Conservation (phyloP, 495 filamentous ascomycete genomes). For the Pseudoneurospora amorphoporcata region DNA sequence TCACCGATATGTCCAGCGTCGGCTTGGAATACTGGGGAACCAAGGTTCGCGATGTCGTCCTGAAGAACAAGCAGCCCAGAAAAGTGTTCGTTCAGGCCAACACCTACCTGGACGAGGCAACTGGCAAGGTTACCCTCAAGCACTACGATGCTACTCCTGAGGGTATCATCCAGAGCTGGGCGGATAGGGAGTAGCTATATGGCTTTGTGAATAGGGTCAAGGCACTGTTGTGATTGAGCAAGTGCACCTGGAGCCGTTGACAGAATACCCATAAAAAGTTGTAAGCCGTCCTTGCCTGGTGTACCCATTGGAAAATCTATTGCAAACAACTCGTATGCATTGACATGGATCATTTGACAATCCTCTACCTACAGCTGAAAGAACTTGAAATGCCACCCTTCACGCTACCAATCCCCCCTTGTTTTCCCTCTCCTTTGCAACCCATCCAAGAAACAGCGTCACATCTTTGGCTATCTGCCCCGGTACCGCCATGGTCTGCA, state of each 20-base stretch:
- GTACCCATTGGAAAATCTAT: not conserved
- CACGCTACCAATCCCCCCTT: not conserved
- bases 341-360: not conserved
- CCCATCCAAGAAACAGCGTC: constrained; percentile 56
- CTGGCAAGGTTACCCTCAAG: constrained; percentile 65
- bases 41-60: constrained; percentile 65
- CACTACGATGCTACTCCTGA: constrained; percentile 83
- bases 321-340: not conserved
- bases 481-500: constrained; percentile 57
- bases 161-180: constrained; percentile 86
- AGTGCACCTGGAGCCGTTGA: not conserved
- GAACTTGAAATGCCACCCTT: not conserved
- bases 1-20: constrained; percentile 72
- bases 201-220: not conserved
- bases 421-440: constrained; percentile 28
- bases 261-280: not conserved
- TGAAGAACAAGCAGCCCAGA: constrained; percentile 78
- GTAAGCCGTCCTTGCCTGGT: not conserved
- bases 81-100: constrained; percentile 97
- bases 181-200: constrained; percentile 47
- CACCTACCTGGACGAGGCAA: constrained; percentile 55
- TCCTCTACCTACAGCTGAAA: not conserved
- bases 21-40: constrained; percentile 68
- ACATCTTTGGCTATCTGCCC: constrained; percentile 63
- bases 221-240: not conserved